Conservation (phyloP, 2,329 filamentous ascomycete genomes). For the Venturia nashicola region DNA sequence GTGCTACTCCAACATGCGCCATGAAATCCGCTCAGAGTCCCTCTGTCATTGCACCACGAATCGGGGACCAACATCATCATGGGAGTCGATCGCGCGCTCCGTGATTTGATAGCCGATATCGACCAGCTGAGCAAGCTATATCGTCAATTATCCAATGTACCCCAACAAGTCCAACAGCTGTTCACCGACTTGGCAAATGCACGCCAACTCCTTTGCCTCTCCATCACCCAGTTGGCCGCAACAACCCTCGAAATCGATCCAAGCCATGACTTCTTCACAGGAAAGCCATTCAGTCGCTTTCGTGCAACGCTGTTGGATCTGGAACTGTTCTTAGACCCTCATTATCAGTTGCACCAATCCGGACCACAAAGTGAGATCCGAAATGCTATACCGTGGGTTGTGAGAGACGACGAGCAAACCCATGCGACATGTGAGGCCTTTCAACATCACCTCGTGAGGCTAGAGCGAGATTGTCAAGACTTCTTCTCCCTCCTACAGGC, state of each 20-base stretch:
- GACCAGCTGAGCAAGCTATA: slow-evolving; percentile 6
- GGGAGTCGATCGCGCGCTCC: slow-evolving; percentile 5
- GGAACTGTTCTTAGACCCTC: slow-evolving; percentile 9
- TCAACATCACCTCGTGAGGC: neutral
- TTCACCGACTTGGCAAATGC: neutral
- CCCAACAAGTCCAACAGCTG: slow-evolving; percentile 1
- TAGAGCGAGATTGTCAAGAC: neutral
- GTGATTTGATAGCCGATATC: slow-evolving; percentile 8
- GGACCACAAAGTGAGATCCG: neutral
- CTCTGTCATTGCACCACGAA: neutral
- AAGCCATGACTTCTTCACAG: neutral
- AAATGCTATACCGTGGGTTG: slow-evolving; percentile 4
- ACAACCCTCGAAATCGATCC: neutral
- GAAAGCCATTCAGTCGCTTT: neutral
- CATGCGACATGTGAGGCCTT: neutral
- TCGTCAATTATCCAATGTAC: slow-evolving; percentile 2
- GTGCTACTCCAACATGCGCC: neutral
- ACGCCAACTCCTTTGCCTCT: neutral
- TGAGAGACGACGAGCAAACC: neutral
- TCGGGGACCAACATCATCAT: neutral
- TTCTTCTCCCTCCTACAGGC: neutral
- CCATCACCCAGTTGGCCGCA: neutral
- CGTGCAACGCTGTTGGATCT: slow-evolving; percentile 8
- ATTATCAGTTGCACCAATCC: slow-evolving; percentile 4
- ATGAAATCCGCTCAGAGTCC: neutral